Evolutionary conservation across 495 filamentous ascomycete genomes (phyloP).

Genomic region (Pyrenula aspistea): DNA sequence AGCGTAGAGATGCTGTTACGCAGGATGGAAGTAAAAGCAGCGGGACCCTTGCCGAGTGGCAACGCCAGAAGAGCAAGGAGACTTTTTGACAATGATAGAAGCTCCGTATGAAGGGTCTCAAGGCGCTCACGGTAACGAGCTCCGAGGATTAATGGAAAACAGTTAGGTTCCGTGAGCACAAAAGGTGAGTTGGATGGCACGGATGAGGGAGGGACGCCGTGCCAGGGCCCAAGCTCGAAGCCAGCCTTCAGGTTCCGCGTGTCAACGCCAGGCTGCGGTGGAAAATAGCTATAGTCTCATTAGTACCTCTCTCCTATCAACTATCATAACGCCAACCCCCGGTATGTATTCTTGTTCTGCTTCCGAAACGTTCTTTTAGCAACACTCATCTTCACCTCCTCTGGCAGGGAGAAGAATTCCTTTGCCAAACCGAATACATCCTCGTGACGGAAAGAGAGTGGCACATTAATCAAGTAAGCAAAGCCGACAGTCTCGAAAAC

Average conservation of each 20-base stretch:
- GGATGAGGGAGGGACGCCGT: slow-evolving; percentile 1
- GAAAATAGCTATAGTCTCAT: slow-evolving; percentile 22
- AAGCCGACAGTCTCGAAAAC: slow-evolving; percentile 34
- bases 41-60: slow-evolving; percentile 21
- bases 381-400: slow-evolving; percentile 24
- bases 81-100: slow-evolving; percentile 24
- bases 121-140: slow-evolving; percentile 10
- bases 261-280: slow-evolving; percentile 18
- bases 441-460: slow-evolving; percentile 24
- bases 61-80: slow-evolving; percentile 29
- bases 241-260: slow-evolving; percentile 34
- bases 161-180: slow-evolving; percentile 29
- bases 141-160: slow-evolving; percentile 19
- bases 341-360: slow-evolving; percentile 28
- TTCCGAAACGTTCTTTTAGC: slow-evolving; percentile 27
- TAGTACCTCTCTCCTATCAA: background rate
- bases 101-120: slow-evolving; percentile 27
- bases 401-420: slow-evolving; percentile 25
- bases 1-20: slow-evolving; percentile 28
- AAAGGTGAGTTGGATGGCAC: slow-evolving; percentile 10
- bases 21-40: slow-evolving; percentile 27
- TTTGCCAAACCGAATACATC: slow-evolving; percentile 26
- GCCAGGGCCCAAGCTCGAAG: slow-evolving; percentile 30
- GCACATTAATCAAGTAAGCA: slow-evolving; percentile 29
- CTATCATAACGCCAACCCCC: slow-evolving; percentile 13